phyloP scores from a whole-genome alignment of 2,329 filamentous ascomycete genomes.

The Fusarium sp. region DNA sequence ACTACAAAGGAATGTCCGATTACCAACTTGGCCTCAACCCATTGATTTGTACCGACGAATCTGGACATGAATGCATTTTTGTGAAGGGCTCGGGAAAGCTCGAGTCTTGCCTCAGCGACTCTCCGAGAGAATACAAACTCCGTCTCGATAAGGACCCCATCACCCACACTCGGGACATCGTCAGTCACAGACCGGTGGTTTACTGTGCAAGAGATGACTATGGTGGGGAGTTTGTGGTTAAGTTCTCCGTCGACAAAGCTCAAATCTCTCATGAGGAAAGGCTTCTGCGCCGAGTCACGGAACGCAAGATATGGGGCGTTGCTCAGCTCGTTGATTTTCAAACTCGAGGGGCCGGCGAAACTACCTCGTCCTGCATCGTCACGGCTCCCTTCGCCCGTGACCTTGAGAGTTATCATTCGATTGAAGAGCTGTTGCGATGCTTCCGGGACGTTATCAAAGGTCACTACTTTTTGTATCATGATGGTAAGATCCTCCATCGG shows the following conservation, averaged over 20 bases:
- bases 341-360: not conserved
- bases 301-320: constrained; percentile 35
- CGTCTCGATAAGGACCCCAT: constrained; percentile 21
- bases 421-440: constrained; percentile 52
- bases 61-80: not conserved
- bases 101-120: constrained; percentile 12
- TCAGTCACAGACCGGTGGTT: constrained; percentile 39
- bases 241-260: constrained; percentile 30
- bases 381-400: constrained; percentile 31
- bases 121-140: constrained; percentile 8
- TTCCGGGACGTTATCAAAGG: constrained; percentile 54
- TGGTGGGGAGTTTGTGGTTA: constrained; percentile 26
- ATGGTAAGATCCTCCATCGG: constrained; percentile 54
- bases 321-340: constrained; percentile 27
- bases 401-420: constrained; percentile 44
- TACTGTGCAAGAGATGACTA: constrained; percentile 7
- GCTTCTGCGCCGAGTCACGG: constrained; percentile 29
- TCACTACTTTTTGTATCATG: constrained; percentile 53
- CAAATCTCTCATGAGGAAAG: constrained; percentile 25
- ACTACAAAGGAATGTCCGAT: constrained; percentile 27
- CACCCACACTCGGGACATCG: constrained; percentile 22
- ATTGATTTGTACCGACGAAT: not conserved
- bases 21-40: constrained; percentile 23
- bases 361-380: constrained; percentile 15
- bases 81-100: not conserved